Evolutionary conservation across 352 stramenopile genomes (phyloP), one percentile per base, ranked within the genome.

Genomic region (Globisporangium cylindrosporum): DNA sequence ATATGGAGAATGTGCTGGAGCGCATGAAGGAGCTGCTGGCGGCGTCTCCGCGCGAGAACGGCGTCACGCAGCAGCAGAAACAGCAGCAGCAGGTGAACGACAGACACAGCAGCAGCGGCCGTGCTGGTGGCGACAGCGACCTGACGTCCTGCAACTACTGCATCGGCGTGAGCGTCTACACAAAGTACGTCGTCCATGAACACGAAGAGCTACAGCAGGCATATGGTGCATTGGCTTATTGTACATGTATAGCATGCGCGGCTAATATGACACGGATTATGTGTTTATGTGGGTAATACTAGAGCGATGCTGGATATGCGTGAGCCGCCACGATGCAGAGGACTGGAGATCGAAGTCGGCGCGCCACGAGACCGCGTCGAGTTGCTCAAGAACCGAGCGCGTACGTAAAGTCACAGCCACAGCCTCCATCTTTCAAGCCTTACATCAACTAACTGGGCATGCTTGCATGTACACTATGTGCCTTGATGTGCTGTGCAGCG

Each of bases 121-220:
- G 29, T 5, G 14, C 6, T 12, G 27, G 32, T 1, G n/a, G 20
- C 2, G 51, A 53, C 12, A 55, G 59, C 24, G 46, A 62, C 59
- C 4, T 64, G 32, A 69, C 68, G 0, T 63, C 72, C 1, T 91
- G 83, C 76, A 82, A 48, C 57, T 83, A 84, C 68, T 91, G 83
- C 63, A 49, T 91, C 7, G 83, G 83, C 54, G 60, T 91, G 41
- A 86, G 79, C 51, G 75, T 91, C 9, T 91, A 91, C 78, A 91
- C 76, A 65, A 87, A 78, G 83, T 91, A 70, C 57, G 75, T 43
- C 24, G 27, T 32, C 27, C 48, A 29, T 53, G 36, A 38, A 20
- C 20, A 41, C 25, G 27, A 20, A 3, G 54, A 3, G 25, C 7
- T 22, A 41, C 7, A 7, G 22, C 15, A 57, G n/a, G 4, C 15